Evolutionary conservation across 2,329 filamentous ascomycete genomes (phyloP).

Genomic region (Talaromyces sp.): DNA sequence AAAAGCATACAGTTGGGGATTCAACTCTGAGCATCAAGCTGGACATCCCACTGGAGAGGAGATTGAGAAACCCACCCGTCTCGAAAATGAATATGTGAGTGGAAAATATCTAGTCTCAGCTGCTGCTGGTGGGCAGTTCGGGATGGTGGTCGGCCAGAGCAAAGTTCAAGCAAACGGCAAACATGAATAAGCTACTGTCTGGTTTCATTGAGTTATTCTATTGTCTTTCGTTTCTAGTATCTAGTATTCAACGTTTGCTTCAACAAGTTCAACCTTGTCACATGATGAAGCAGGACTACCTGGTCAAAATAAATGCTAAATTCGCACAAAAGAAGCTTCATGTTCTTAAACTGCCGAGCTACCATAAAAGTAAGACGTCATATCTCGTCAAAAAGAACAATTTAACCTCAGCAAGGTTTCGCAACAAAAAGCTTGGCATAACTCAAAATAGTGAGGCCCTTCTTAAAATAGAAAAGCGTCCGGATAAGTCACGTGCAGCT

Average conservation of each 20-base stretch:
- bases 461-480: background rate
- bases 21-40: constrained; percentile 4
- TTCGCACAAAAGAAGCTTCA: background rate
- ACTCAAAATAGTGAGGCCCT: background rate
- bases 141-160: background rate
- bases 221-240: too few species aligned
- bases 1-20: constrained; percentile 14
- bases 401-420: background rate
- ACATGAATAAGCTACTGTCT: too few species aligned
- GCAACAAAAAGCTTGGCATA: background rate
- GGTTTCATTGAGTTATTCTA: too few species aligned
- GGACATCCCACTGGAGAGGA: background rate
- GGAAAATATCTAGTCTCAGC: background rate
- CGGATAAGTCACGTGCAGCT: background rate
- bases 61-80: background rate
- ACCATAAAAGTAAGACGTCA: background rate
- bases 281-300: background rate
- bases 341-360: background rate
- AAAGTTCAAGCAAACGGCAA: too few species aligned
- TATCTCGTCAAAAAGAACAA: background rate
- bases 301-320: background rate
- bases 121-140: background rate
- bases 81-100: background rate
- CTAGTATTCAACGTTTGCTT: too few species aligned
- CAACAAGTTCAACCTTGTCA: background rate